phyloP scores from a whole-genome alignment of 1,139 yeast genomes.

The Sugiyamaella neomexicana region DNA sequence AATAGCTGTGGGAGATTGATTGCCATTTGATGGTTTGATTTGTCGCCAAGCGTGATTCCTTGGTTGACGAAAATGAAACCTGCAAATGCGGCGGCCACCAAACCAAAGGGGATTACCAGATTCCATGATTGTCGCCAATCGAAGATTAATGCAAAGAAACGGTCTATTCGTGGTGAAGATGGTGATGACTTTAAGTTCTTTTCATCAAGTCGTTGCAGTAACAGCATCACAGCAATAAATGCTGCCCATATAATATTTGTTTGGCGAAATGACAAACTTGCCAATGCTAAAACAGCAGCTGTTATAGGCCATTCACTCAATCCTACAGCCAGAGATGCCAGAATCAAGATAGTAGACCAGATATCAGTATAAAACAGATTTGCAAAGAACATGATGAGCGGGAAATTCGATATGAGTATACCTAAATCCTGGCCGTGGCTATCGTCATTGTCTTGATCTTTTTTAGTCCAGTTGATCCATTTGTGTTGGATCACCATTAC shows the following conservation, averaged over 20 bases:
- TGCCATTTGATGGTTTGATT: conserved; percentile 73
- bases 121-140: conserved; percentile 2
- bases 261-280: conserved; percentile 68
- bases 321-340: conserved; percentile 50
- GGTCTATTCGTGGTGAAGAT: background rate
- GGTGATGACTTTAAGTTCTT: background rate
- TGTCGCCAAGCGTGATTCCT: conserved; percentile 85
- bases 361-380: conserved; percentile 88
- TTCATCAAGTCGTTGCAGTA: conserved; percentile 1
- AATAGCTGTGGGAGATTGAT: conserved; percentile 78
- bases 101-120: conserved; percentile 51
- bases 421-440: conserved; percentile 35
- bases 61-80: conserved; percentile 63
- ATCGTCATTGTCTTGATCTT: too few relatives aligned
- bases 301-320: conserved; percentile 21
- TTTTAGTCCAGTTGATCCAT: conserved; percentile 7
- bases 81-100: conserved; percentile 55
- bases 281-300: conserved; percentile 31
- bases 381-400: conserved; percentile 70
- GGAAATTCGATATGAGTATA: conserved; percentile 52
- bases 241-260: conserved; percentile 88
- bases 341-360: conserved; percentile 76
- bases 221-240: conserved; percentile 45
- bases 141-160: background rate
- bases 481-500: conserved; percentile 32